Conservation (phyloP, 768 basidiomycete genomes). For the Termitomyces heimii region DNA sequence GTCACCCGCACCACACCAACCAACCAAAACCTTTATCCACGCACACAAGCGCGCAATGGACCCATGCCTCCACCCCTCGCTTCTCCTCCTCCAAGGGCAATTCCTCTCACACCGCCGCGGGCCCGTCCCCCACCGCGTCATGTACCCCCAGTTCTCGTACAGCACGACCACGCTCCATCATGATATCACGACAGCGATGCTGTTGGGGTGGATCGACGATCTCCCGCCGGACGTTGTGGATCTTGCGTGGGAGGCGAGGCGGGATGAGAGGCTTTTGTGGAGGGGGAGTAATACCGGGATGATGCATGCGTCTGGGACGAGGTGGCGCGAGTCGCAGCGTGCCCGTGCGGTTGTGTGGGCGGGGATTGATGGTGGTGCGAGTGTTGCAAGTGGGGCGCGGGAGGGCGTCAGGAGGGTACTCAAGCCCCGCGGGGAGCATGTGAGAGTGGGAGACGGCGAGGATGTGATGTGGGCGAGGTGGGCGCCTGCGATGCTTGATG, state of each 20-base stretch:
- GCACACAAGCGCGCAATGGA: constrained; percentile 38
- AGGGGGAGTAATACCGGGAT: constrained; percentile 71
- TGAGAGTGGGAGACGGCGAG: constrained; percentile 26
- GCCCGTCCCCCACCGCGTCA: constrained; percentile 31
- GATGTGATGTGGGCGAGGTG: constrained; percentile 23
- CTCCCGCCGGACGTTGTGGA: constrained; percentile 24
- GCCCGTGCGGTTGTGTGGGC: constrained; percentile 32
- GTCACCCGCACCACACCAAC: constrained; percentile 6
- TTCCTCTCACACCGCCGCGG: constrained; percentile 43
- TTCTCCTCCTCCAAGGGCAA: constrained; percentile 39
- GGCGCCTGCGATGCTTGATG: constrained; percentile 46
- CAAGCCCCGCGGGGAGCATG: neutral
- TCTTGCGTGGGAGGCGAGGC: constrained; percentile 58
- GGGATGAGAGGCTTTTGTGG: constrained; percentile 57
- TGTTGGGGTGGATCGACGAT: constrained; percentile 38
- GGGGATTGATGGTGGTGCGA: constrained; percentile 5
- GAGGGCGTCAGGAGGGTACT: no score
- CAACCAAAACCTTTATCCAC: constrained; percentile 38
- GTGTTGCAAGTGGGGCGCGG: constrained; percentile 22
- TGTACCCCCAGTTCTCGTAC: constrained; percentile 48
- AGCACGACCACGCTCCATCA: constrained; percentile 42
- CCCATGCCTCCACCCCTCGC: constrained; percentile 36
- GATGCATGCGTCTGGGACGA: constrained; percentile 26
- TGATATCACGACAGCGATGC: constrained; percentile 42
- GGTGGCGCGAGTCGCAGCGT: constrained; percentile 44